Conservation (phyloP, 1,284 basidiomycete species). For the Mycena citricolor region DNA sequence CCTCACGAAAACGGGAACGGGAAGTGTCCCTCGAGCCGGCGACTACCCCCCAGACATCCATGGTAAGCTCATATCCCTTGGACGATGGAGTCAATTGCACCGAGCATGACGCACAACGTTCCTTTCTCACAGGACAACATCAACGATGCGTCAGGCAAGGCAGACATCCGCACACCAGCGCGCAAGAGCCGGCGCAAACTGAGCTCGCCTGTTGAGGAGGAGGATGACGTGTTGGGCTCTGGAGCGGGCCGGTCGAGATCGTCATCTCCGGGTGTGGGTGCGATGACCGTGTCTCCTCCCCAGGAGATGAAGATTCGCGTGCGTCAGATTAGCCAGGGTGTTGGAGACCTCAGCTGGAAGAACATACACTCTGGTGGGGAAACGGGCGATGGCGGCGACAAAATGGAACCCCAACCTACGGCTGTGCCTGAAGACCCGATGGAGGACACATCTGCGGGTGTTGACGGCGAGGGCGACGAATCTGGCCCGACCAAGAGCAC, state of each 20-base stretch:
- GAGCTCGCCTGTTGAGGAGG: conserved; percentile 61
- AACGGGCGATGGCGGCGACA: too few relatives aligned
- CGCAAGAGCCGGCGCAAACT: conserved; percentile 73
- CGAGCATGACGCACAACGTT: too few relatives aligned
- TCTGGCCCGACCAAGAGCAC: neutral
- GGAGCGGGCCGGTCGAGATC: conserved; percentile 43
- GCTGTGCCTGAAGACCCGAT: conserved; percentile 22
- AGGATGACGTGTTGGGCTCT: conserved; percentile 39
- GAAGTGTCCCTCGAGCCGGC: conserved; percentile 72
- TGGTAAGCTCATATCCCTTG: conserved; percentile 30
- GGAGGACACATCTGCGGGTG: conserved; percentile 2
- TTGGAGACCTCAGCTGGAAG: conserved; percentile 72
- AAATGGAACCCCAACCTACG: conserved; percentile 28
- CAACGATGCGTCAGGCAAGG: conserved; percentile 39
- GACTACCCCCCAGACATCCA: conserved; percentile 47
- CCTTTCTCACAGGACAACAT: conserved; percentile 47
- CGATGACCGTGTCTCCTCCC: conserved; percentile 58
- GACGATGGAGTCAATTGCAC: too few relatives aligned
- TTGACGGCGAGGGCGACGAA: neutral
- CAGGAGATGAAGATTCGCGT: conserved; percentile 73
- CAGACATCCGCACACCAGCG: conserved; percentile 53
- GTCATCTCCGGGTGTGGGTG: conserved; percentile 43
- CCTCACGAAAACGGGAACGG: conserved; percentile 58
- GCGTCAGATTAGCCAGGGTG: conserved; percentile 73
- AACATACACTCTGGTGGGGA: too few relatives aligned